phyloP scores from a whole-genome alignment of 768 basidiomycete genomes.

The Psilocybe azurescens region DNA sequence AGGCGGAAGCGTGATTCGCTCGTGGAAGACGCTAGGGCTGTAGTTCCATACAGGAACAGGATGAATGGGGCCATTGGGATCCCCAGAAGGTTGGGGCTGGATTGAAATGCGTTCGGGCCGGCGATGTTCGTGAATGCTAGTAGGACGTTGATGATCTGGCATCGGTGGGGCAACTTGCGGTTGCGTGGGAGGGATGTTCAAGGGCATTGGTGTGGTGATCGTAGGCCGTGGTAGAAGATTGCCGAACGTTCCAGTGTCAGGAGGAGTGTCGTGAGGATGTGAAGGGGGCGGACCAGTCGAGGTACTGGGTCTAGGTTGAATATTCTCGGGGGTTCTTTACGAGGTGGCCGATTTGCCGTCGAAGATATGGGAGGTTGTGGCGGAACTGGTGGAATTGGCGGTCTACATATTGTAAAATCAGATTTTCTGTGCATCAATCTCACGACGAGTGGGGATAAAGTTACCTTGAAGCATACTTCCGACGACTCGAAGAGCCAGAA shows the following conservation, averaged over 20 bases:
- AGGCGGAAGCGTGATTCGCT: slow-evolving; percentile 40
- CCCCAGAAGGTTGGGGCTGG: background rate
- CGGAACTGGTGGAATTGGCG: background rate
- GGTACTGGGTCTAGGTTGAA: background rate
- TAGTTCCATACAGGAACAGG: slow-evolving; percentile 21
- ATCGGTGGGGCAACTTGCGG: slow-evolving; percentile 25
- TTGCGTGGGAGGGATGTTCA: slow-evolving; percentile 27
- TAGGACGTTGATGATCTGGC: slow-evolving; percentile 14
- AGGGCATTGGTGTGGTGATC: slow-evolving; percentile 25
- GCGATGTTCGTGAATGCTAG: slow-evolving; percentile 4
- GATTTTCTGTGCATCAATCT: too few species aligned
- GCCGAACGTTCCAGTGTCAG: slow-evolving; percentile 23
- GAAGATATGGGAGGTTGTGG: background rate
- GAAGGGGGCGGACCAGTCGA: slow-evolving; percentile 1
- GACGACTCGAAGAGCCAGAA: background rate
- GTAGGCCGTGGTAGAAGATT: slow-evolving; percentile 25
- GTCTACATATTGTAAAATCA: background rate
- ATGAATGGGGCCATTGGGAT: slow-evolving; percentile 22
- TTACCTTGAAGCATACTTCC: background rate
- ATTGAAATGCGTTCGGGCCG: background rate
- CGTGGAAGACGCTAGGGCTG: slow-evolving; percentile 28
- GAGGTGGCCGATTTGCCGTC: background rate
- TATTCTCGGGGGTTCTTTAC: background rate
- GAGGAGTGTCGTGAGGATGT: slow-evolving; percentile 8
- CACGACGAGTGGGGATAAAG: background rate